phyloP scores from a whole-genome alignment of 2,329 filamentous ascomycete species.

The Colletotrichum tanaceti region DNA sequence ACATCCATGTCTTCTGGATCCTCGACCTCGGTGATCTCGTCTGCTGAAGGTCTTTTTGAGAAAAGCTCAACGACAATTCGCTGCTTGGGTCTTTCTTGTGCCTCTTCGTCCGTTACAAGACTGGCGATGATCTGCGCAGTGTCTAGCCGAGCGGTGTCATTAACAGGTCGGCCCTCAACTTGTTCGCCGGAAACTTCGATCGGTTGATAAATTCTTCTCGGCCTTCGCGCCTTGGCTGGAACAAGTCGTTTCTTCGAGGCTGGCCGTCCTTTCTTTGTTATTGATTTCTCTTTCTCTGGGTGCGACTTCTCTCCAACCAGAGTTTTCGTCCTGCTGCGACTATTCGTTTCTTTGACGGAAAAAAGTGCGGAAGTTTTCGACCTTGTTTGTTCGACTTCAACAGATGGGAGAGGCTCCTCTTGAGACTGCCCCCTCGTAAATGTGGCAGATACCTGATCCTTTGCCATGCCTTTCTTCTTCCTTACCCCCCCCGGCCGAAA shows the following conservation, averaged over 20 bases:
- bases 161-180: not conserved
- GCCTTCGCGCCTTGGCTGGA: not conserved
- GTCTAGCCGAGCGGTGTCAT: not conserved
- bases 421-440: not conserved
- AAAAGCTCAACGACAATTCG: slow-evolving; percentile 23
- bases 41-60: slow-evolving; percentile 7
- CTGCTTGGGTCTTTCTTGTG: not conserved
- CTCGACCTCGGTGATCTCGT: slow-evolving; percentile 15
- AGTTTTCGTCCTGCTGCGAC: not conserved
- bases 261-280: no score
- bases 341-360: not conserved
- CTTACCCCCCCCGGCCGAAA: not conserved
- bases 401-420: no score
- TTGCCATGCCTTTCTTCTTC: no score
- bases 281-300: no score
- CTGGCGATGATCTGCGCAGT: not conserved
- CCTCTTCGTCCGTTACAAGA: not conserved
- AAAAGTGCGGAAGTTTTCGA: not conserved
- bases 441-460: not conserved
- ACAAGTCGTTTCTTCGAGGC: not conserved
- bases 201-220: not conserved
- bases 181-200: not conserved
- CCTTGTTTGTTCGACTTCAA: not conserved
- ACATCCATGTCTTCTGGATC: slow-evolving; percentile 28
- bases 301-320: not conserved